phyloP scores from a whole-genome alignment of 805 yeast species.

The Lipomyces yamanashiensis region DNA sequence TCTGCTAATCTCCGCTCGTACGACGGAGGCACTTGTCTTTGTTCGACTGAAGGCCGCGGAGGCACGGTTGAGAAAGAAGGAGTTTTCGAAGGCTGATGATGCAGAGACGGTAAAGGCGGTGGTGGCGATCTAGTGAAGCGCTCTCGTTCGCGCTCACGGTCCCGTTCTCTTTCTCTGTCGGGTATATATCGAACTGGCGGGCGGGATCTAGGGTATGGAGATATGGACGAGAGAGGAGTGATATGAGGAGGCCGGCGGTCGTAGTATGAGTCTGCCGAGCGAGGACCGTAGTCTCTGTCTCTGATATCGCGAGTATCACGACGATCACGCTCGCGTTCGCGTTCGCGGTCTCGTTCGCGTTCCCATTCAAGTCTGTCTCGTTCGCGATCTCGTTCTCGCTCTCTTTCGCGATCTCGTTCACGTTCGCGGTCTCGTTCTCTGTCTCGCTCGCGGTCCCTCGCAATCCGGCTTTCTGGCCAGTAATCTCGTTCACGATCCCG shows the following conservation, averaged over 20 bases:
- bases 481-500: constrained; percentile 8
- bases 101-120: background rate
- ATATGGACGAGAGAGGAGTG: background rate
- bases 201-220: background rate
- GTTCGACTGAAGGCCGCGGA: background rate
- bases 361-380: constrained; percentile 4
- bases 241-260: background rate
- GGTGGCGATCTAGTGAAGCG: constrained; percentile 1
- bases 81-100: background rate
- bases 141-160: constrained; percentile 18
- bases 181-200: background rate
- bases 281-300: constrained; percentile 6
- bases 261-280: background rate
- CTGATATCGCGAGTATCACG: constrained; percentile 15
- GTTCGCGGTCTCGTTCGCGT: constrained; percentile 20
- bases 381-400: constrained; percentile 28
- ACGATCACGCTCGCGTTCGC: constrained; percentile 26
- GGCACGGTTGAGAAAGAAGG: background rate
- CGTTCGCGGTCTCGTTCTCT: constrained; percentile 22
- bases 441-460: constrained; percentile 26
- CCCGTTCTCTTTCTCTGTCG: constrained; percentile 13
- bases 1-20: constrained; percentile 5
- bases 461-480: constrained; percentile 12
- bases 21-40: background rate
- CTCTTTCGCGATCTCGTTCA: constrained; percentile 9